Conservation (phyloP, 805 yeast species). For the Wickerhamomyces silvicola region DNA sequence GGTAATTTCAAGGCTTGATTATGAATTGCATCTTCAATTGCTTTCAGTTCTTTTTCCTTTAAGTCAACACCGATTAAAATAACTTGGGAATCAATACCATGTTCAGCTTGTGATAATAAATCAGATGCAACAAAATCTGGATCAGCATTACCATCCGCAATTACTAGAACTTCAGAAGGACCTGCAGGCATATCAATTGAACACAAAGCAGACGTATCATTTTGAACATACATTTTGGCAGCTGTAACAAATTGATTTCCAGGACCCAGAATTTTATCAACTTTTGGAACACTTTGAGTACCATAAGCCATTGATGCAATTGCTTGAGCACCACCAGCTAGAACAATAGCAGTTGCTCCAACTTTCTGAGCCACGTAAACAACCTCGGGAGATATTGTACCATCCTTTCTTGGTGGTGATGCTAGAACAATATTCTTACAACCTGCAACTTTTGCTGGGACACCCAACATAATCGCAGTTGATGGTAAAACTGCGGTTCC, state of each 20-base stretch:
- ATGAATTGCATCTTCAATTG: constrained; percentile 77
- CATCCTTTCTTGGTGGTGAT: constrained; percentile 92
- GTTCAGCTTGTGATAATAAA: constrained; percentile 96
- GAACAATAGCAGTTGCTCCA: constrained; percentile 82
- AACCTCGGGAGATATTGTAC: constrained; percentile 92
- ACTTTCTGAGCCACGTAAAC: constrained; percentile 95
- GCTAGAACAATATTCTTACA: constrained; percentile 89
- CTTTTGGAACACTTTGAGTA: constrained; percentile 84
- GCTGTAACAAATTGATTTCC: constrained; percentile 99
- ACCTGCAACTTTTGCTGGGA: constrained; percentile 97
- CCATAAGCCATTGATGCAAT: constrained; percentile 99
- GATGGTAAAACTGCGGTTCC: constrained; percentile 98
- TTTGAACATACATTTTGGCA: constrained; percentile 95
- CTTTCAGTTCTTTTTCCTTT: constrained; percentile 49
- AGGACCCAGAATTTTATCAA: constrained; percentile 96
- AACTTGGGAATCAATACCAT: constrained; percentile 97
- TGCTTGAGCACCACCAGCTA: constrained; percentile 99
- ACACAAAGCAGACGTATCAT: constrained; percentile 90
- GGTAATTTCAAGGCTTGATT: constrained; percentile 80
- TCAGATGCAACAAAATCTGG: constrained; percentile 97
- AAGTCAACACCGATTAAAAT: constrained; percentile 79
- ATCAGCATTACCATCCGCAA: constrained; percentile 83
- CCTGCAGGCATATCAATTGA: constrained; percentile 99
- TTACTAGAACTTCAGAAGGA: constrained; percentile 95
- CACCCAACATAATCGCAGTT: constrained; percentile 96